Base-by-base conservation (phyloP, 192 early-diverging fungal genomes). In the Rhizophagus prolifer region DNA sequence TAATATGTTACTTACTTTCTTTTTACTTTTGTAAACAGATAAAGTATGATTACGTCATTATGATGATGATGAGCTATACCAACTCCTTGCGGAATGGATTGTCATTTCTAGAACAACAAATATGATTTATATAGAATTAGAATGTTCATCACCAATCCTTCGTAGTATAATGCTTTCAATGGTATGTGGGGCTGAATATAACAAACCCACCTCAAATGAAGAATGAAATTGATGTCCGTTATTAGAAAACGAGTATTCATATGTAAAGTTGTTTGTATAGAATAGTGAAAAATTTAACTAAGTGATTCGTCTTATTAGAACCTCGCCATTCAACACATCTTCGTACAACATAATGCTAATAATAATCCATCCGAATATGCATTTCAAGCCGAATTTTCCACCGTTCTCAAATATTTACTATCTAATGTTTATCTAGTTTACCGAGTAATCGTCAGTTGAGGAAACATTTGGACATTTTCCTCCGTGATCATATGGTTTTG, bases 111-210 rank as follows among this genome's bases (percentile, higher is more conserved):
- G 62, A 0, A 23, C 21, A 4, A 63, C 10, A 30, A n/a, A 30
- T 10, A 0, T 10, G 1, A 12, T 62, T 28, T 10, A 12, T 23
- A 31, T 30, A 85, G 34, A 77, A 47, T 64, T 88, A 82, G 76
- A 90, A 90, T 25, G 59, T 47, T 3, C 19, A 4, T n/a, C 46
- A 23, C 59, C 72, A n/a, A 59, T 74, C 58, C 10, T 61, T 34
- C 72, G 58, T 31, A 41, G 44, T 58, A n/a, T 31, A 31, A 31
- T 74, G 72, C 30, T 46, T 36, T 61, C 58, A 8, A 6, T 8
- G n/a, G n/a, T 74, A 74, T 7, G 72, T 61, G 54, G 34, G 58
- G 30, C 36, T 74, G 58, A 34, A 47, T 47, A 26, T 30, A 70
- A 58, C 50, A 9, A 30, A 70, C 47, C 69, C 38, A 9, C 50